Conservation (phyloP, 1,139 yeast genomes). For the Protomyces lactucae-debilis region DNA sequence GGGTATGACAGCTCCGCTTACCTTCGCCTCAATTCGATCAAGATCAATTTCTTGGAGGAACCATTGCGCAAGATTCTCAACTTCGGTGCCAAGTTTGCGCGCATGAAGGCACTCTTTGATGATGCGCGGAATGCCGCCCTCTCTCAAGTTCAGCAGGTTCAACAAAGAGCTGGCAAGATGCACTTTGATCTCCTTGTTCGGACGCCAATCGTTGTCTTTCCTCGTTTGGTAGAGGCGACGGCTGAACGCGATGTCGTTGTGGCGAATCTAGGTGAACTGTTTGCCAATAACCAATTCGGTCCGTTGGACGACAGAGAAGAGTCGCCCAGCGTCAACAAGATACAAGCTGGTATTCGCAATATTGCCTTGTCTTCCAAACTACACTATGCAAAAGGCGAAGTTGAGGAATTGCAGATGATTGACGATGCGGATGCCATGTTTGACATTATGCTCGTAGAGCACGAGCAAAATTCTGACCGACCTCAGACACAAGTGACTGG, state of each 20-base stretch:
- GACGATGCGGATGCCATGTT: slow-evolving; percentile 64
- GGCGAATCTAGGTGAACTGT: slow-evolving; percentile 78
- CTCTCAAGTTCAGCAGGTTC: slow-evolving; percentile 60
- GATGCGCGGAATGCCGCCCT: slow-evolving; percentile 81
- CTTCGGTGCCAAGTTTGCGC: slow-evolving; percentile 68
- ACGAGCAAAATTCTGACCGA: slow-evolving; percentile 40
- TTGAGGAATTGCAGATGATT: slow-evolving; percentile 61
- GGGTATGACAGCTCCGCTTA: slow-evolving; percentile 58
- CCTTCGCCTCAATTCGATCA: slow-evolving; percentile 69
- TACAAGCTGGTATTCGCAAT: slow-evolving; percentile 65
- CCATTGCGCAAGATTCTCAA: slow-evolving; percentile 64
- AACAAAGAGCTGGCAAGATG: slow-evolving; percentile 53
- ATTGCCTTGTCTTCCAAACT: slow-evolving; percentile 62
- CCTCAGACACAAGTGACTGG: slow-evolving; percentile 60
- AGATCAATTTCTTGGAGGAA: slow-evolving; percentile 72
- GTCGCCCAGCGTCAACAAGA: slow-evolving; percentile 46
- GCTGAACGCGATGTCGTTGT: slow-evolving; percentile 57
- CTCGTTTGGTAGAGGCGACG: slow-evolving; percentile 45
- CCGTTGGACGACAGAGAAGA: slow-evolving; percentile 34
- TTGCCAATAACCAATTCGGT: slow-evolving; percentile 58
- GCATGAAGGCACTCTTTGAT: slow-evolving; percentile 84
- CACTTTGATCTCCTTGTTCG: slow-evolving; percentile 65
- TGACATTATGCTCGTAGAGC: slow-evolving; percentile 54
- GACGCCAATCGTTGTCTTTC: slow-evolving; percentile 82
- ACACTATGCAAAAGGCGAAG: slow-evolving; percentile 45